phyloP scores from a whole-genome alignment of 2,329 filamentous ascomycete genomes.

The Cadophora luteo-olivacea region DNA sequence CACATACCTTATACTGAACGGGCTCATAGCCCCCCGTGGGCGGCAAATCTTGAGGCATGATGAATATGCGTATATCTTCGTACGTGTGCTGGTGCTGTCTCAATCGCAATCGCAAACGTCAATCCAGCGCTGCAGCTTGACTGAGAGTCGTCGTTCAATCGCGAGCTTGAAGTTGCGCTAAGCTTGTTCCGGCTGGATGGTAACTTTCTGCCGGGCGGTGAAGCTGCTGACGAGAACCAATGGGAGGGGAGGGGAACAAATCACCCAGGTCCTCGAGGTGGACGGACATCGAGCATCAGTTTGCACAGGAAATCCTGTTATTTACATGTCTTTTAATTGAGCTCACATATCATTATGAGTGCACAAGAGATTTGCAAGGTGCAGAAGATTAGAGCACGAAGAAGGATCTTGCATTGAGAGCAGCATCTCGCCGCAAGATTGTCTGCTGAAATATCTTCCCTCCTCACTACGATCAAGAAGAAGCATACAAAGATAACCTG shows the following conservation, averaged over 20 bases:
- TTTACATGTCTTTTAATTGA: no score
- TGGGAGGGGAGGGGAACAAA: neutral
- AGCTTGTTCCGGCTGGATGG: neutral
- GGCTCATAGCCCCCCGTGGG: constrained; percentile 92
- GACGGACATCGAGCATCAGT: no score
- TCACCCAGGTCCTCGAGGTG: no score
- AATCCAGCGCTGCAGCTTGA: neutral
- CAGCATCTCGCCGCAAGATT: neutral
- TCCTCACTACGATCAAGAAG: neutral
- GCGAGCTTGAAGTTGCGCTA: constrained; percentile 5
- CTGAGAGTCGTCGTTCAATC: constrained; percentile 8
- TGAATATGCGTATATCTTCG: constrained; percentile 44
- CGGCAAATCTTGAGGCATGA: constrained; percentile 98
- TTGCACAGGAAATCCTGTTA: no score
- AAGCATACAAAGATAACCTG: neutral
- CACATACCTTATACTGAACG: constrained; percentile 91
- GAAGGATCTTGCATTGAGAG: neutral
- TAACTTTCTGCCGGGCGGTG: constrained; percentile 3
- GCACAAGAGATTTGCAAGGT: neutral
- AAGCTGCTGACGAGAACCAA: neutral
- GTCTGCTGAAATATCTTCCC: constrained; percentile 1
- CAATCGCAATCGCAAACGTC: neutral
- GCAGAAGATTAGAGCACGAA: neutral
- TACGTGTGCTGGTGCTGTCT: neutral
- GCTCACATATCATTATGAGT: no score